Base-by-base conservation (phyloP, 2,329 filamentous ascomycete genomes). In the Xylariales sp. region DNA sequence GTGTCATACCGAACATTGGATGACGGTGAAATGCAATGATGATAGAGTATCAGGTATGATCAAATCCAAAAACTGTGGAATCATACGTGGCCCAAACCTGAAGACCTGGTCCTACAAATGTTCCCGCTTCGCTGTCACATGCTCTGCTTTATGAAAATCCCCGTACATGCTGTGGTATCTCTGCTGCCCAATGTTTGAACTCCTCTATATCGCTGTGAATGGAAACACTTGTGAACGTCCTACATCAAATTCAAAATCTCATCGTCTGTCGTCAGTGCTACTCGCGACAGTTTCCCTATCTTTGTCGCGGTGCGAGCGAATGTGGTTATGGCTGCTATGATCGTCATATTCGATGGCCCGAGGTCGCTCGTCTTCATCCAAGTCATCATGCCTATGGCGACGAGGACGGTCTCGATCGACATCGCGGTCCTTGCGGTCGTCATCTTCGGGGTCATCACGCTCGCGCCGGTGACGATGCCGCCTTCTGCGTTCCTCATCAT, bases 401-500 rank as follows among this genome's bases (percentile, higher is more conserved):
- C 54, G 52, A 25, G 14, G 12, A 19, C 61, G 59, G 19, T 56
- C 53, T 9, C 47, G 41, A 46, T 56, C 46, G 22, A 49, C 46
- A 4, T 58, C 52, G 11, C 52, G 47, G 12, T 52, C 51, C 33
- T 43, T 40, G 3, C 46, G 44, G 18, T 60, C 59, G 8, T 61
- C 58, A 5, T 62, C 57, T 34, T 61, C 51, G 8, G 8, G 8
- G 28, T 62, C 52, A 33, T 56, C 53, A 42, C 51, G 46, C 34
- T 58, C 52, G 48, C 60, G 49, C 31, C 52, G 56, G 39, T 54
- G 53, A 4, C 51, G 51, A 14, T 54, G 55, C 4, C 51, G 49
- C 18, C 52, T 49, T 38, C 55, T 53, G 9, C 50, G 53, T 40
- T 61, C 57, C 33, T 61, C 59, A 12, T 62, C 59, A 11, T 58